Evolutionary conservation across 805 yeast genomes (phyloP), one percentile per base, ranked within the genome.

Genomic region (Metschnikowia noctiluminum): DNA sequence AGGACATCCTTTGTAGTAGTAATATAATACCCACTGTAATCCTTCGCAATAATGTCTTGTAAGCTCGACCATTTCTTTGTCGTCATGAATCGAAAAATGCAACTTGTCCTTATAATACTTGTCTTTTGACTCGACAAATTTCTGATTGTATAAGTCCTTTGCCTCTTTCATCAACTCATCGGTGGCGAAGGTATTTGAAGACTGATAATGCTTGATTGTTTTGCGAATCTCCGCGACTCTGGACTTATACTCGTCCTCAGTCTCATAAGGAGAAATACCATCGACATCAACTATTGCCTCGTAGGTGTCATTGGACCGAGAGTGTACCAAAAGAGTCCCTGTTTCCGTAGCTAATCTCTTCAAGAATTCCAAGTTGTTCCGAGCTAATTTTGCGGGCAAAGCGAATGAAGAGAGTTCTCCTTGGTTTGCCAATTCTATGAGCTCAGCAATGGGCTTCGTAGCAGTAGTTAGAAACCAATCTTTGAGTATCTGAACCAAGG

Each of bases 11-110:
- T 79, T 78, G 63, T 90, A 92, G 68, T 92, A 92, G 70, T 92
- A 92, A 61, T 78, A 83, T 65, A 94, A 73, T 12, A 94, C 98
- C 99, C 99, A 92, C 69, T 92, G 99, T 53, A 92, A 75, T 55
- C 99, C 99, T 67, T 91, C 96, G 38, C 94, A 75, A 62, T 91
- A 94, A 62, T 88, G 90, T 56, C 82, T 81, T 7, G 95, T 78
- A 54, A 89, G 64, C 9, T 80, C 83, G n/a, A 64, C 66, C 55
- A 91, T 68, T 49, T 79, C 66, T 0, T 80, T 85, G 26, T 76
- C 78, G 55, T 85, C 85, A 32, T 80, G 66, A 47, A 83, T 74
- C 5, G 84, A 74, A 53, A 89, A 89, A 2, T 80, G 81, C 52
- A 94, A 73, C 62, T 94, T 94, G n/a, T 81, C 80, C 52, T 80